Evolutionary conservation across 768 basidiomycete genomes (phyloP), one percentile per base, ranked within the genome.

Genomic region (Calvatia gigantea): DNA sequence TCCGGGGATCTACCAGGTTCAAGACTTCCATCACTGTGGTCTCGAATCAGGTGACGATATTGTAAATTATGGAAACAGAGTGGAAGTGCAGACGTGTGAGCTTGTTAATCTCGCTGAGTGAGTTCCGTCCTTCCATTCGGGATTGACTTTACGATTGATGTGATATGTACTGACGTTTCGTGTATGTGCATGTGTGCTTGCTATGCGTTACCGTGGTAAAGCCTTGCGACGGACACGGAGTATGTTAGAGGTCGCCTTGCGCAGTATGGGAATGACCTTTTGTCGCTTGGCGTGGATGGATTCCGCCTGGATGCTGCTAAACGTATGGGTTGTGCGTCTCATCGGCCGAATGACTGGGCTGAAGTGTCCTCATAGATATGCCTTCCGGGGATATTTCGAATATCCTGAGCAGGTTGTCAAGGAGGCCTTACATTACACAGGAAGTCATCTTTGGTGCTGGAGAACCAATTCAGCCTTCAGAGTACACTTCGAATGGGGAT

Each of bases 1-100:
- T 61, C 75, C 77, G 15, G 78, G 77, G 0, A 79, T 78, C 14
- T 81, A 81, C 52, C 69, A 76, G 45, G 15, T 7, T 14, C 47
- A 78, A 70, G 73, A 85, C 64, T 86, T 87, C 66, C 85, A 87
- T 59, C 79, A 85, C 63, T 86, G 84, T 60, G 82, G 85, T 3
- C 69, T 82, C 27, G 76, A 79, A 46, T 66, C 79, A 0, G 65
- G 64, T 2, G 78, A 86, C 59, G 71, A 77, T 52, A 84, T 86
- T 51, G 77, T 75, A 9, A 74, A 86, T 63, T 89, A 78, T 55
- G 61, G 66, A 51, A 82, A 80, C 59, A 65, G 77, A 5, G 51
- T 67, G 0, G 79, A 89, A 65, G 84, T 88, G 0, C 80, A 82
- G 61, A 82, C 79, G 0, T 83, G 82, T 61, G 69, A 83, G 59